Percentiles rank a stretch among this genome's conserved stretches.
These are phyloP conservation scores for Leccinum rimulosum DNA, from an alignment of 768 basidiomycete genomes.

Conservation along the genomic window DNA sequence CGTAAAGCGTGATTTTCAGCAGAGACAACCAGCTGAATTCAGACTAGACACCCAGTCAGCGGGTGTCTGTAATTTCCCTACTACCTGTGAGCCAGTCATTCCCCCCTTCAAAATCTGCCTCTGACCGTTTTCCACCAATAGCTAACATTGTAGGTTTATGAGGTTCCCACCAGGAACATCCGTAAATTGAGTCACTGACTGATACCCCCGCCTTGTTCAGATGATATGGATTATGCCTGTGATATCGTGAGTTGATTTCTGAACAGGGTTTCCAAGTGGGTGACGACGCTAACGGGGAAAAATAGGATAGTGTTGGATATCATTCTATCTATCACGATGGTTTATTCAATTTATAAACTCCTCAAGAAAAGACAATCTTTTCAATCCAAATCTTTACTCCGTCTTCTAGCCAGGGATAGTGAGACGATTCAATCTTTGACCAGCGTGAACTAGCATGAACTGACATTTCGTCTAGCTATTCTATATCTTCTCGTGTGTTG, in stretches of 20 bases:
- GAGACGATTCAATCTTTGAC: conserved; percentile 1
- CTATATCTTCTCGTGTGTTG: conserved; percentile 1
- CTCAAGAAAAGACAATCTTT: neutral
- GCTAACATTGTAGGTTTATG: neutral
- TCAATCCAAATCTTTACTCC: neutral
- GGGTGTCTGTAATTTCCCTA: neutral
- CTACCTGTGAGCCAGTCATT: neutral
- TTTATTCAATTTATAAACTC: conserved; percentile 5
- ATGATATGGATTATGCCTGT: neutral
- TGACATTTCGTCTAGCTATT: neutral
- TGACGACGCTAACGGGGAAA: neutral
- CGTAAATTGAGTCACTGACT: neutral
- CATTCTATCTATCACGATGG: neutral
- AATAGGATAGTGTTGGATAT: conserved; percentile 1
- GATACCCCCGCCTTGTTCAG: neutral
- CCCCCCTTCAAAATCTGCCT: neutral
- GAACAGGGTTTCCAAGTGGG: too few species aligned
- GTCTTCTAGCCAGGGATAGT: conserved; percentile 9
- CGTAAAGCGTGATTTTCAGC: neutral
- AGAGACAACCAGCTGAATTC: neutral
- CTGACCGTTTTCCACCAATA: neutral
- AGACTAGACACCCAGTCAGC: neutral
- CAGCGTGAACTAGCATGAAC: neutral
- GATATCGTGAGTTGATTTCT: conserved; percentile 1
- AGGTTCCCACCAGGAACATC: neutral